These are phyloP conservation scores for Pythium rishiriense DNA, from an alignment of 352 stramenopile species.

Conservation along the genomic window DNA sequence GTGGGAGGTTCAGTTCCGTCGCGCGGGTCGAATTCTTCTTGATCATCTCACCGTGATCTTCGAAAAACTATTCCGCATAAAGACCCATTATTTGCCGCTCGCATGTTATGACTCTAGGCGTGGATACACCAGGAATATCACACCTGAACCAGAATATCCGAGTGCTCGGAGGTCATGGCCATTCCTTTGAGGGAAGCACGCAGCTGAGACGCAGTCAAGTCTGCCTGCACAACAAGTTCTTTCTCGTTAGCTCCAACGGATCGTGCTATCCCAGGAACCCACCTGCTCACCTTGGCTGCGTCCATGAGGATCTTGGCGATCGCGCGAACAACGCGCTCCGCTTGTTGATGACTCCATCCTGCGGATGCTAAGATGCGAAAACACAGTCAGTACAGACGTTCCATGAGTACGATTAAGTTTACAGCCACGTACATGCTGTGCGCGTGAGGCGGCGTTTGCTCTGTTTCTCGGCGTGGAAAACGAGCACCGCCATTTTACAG, in stretches of 20 bases:
- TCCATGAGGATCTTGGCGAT: slow-evolving; percentile 82
- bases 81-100: no score
- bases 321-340: slow-evolving; percentile 57
- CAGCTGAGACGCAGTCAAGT: slow-evolving; percentile 45
- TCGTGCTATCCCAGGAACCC: no score
- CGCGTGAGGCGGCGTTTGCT: slow-evolving; percentile 57
- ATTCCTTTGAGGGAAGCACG: slow-evolving; percentile 47
- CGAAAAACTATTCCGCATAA: slow-evolving; percentile 69
- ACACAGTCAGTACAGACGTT: no score
- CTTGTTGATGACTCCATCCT: slow-evolving; percentile 55
- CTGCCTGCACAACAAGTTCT: slow-evolving; percentile 31
- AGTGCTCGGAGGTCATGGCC: slow-evolving; percentile 39
- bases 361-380: slow-evolving; percentile 44
- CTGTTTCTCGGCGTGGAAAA: slow-evolving; percentile 71
- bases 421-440: slow-evolving; percentile 46
- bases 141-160: slow-evolving; percentile 50
- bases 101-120: no score
- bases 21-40: slow-evolving; percentile 45
- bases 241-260: no score
- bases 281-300: slow-evolving; percentile 48
- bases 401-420: not conserved
- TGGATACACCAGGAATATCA: no score
- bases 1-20: slow-evolving; percentile 42
- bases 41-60: slow-evolving; percentile 49
- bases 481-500: slow-evolving; percentile 51